A percentile compares a stretch with the other conserved stretches of the same genome.
Conservation (phyloP, 352 stramenopile species). For the Phytophthora tentaculata region DNA sequence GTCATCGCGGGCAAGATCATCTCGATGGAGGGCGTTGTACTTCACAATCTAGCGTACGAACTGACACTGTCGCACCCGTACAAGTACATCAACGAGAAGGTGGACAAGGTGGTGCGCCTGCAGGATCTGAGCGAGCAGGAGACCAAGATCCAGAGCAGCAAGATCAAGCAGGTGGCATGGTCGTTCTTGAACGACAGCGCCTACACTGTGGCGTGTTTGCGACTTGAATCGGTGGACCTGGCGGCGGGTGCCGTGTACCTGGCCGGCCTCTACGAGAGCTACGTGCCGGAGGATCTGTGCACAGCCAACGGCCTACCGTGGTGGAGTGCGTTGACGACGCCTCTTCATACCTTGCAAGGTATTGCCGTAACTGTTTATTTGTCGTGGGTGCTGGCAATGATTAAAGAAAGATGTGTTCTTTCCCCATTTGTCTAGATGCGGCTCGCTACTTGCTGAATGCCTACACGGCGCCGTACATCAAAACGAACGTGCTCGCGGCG, state of each 20-base stretch:
- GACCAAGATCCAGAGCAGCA: constrained; percentile 66
- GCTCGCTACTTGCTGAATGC: constrained; percentile 78
- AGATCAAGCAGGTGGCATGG: constrained; percentile 89
- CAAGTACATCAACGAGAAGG: constrained; percentile 89
- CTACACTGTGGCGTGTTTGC: constrained; percentile 86
- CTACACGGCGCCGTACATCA: constrained; percentile 82
- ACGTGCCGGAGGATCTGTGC: constrained; percentile 66
- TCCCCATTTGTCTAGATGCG: constrained; percentile 71
- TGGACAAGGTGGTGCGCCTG: constrained; percentile 81
- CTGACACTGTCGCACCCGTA: constrained; percentile 86
- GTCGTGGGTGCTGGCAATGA: constrained; percentile 50
- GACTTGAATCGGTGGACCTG: constrained; percentile 68
- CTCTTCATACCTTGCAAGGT: constrained; percentile 84
- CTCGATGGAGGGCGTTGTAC: constrained; percentile 83
- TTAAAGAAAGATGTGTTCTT: constrained; percentile 70
- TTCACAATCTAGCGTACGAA: constrained; percentile 86
- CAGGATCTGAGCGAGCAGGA: constrained; percentile 57
- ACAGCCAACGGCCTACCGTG: constrained; percentile 66
- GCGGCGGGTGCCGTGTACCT: constrained; percentile 85
- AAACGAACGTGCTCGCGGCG: constrained; percentile 72
- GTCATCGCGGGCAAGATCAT: constrained; percentile 77
- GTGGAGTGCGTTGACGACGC: constrained; percentile 73
- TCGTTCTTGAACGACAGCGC: constrained; percentile 91
- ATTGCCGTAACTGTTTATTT: constrained; percentile 54
- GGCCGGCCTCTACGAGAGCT: constrained; percentile 84